Base-by-base conservation (phyloP, 202 grass and related monocot genomes). In the Elaeis oleifera region DNA sequence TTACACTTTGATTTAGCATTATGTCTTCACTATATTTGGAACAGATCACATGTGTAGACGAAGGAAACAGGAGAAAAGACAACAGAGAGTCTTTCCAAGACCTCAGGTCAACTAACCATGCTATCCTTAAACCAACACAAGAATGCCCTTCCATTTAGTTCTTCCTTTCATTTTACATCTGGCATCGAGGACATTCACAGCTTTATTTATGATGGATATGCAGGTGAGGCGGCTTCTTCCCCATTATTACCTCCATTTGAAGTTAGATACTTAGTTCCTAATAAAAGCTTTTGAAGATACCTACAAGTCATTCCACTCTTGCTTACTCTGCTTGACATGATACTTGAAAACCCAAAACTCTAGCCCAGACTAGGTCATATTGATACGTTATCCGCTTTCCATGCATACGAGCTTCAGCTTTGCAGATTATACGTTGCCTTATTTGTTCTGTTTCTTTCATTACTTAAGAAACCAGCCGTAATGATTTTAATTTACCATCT, bases 131-230 rank as follows among this genome's bases (percentile, higher is more conserved):
- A 72, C 80, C 63, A 50, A 71, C 74, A 15, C 53, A 55, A 51
- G 55, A 32, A 14, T 24, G 51, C 16, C 63, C 61, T 51, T 65
- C 81, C 27, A 66, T 97, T 23, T 89, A 27, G 25, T 84, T 71
- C 64, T 91, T 77, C 92, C 92, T 74, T 91, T 91, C 32, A 56
- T 91, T 81, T 67, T 97, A 59, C 88, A 89, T 74, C 68, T 91
- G 56, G 63, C 74, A 1, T 85, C 91, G 60, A 81, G 89, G 84
- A 76, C 72, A 76, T 89, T 81, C 52, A 89, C 71, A 0, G 84
- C 92, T n/a, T 91, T 89, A 51, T 97, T 92, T 25, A 57, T 97
- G 61, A 91, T 91, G 87, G 84, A 97, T 24, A 81, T 97, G 51
- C 84, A 97, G 82, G 92, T 96, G 51, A 83, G 70, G 53, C 39